Conservation (phyloP, 1,284 basidiomycete genomes). For the Boletus mariae region DNA sequence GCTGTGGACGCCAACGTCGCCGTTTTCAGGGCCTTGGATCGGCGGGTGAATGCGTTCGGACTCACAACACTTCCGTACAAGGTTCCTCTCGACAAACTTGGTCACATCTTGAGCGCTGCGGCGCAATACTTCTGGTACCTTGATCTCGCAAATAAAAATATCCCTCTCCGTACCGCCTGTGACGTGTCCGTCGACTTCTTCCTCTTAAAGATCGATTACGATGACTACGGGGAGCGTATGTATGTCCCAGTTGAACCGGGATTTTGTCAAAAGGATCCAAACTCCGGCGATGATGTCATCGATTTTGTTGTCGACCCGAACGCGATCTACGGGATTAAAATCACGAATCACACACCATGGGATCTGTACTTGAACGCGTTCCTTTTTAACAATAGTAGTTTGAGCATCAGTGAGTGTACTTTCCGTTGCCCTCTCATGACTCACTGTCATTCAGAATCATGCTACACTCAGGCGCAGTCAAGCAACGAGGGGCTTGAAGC, state of each 20-base stretch:
- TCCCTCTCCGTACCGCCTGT: background rate
- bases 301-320: slow-evolving; percentile 16
- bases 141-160: slow-evolving; percentile 7
- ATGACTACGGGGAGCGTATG: slow-evolving; percentile 9
- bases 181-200: slow-evolving; percentile 17
- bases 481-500: slow-evolving; percentile 1
- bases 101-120: slow-evolving; percentile 6
- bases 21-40: slow-evolving; percentile 13
- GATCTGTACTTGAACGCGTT: slow-evolving; percentile 24
- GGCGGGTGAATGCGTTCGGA: slow-evolving; percentile 9
- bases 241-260: slow-evolving; percentile 6
- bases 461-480: slow-evolving; percentile 12
- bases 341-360: slow-evolving; percentile 18
- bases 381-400: slow-evolving; percentile 19
- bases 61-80: slow-evolving; percentile 1
- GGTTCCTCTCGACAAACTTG: background rate
- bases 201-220: slow-evolving; percentile 1
- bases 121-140: slow-evolving; percentile 26
- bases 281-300: slow-evolving; percentile 6
- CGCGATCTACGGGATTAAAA: slow-evolving; percentile 14
- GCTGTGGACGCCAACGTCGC: slow-evolving; percentile 2
- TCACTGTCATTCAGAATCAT: slow-evolving; percentile 9
- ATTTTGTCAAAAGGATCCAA: slow-evolving; percentile 2
- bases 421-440: background rate
- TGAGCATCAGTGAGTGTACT: slow-evolving; percentile 14